Conservation (phyloP, 1,284 basidiomycete species). For the Ceraceosorus bombacis region DNA sequence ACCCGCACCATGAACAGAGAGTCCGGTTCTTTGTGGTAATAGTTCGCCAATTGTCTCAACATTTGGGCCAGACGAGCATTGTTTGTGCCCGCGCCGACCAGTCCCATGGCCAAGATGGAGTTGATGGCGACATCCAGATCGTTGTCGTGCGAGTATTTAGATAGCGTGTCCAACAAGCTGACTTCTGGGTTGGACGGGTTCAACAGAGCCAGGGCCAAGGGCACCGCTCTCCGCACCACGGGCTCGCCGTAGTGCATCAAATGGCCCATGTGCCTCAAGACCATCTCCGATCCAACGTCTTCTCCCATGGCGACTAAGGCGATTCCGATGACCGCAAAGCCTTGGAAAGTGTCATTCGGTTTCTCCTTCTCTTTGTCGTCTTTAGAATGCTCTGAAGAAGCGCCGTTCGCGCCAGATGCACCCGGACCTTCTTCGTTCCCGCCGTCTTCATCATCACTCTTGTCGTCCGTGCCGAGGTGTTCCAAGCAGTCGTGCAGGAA, state of each 20-base stretch:
- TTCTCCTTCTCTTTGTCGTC: slow-evolving; percentile 51
- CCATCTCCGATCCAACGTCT: slow-evolving; percentile 90
- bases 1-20: slow-evolving; percentile 94
- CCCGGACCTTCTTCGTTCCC: slow-evolving; percentile 22
- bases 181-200: slow-evolving; percentile 93
- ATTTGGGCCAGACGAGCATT: slow-evolving; percentile 96
- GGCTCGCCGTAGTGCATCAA: slow-evolving; percentile 96
- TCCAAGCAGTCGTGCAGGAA: slow-evolving; percentile 92
- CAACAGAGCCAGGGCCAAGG: slow-evolving; percentile 87
- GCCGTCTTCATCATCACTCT: slow-evolving; percentile 32
- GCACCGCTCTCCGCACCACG: slow-evolving; percentile 83
- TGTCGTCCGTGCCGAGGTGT: slow-evolving; percentile 60
- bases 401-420: slow-evolving; percentile 52
- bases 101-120: slow-evolving; percentile 96
- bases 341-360: slow-evolving; percentile 76
- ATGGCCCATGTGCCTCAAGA: slow-evolving; percentile 44
- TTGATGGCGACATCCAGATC: slow-evolving; percentile 92
- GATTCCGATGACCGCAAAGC: slow-evolving; percentile 88
- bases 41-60: slow-evolving; percentile 88
- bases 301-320: slow-evolving; percentile 96
- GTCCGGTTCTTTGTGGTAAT: slow-evolving; percentile 95
- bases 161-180: slow-evolving; percentile 91
- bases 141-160: slow-evolving; percentile 99
- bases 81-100: slow-evolving; percentile 96
- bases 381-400: slow-evolving; percentile 14